A percentile compares a stretch with the other conserved stretches of the same genome.
phyloP scores from a whole-genome alignment of 1,284 basidiomycete species.

The Rhizopogon hawkerae region DNA sequence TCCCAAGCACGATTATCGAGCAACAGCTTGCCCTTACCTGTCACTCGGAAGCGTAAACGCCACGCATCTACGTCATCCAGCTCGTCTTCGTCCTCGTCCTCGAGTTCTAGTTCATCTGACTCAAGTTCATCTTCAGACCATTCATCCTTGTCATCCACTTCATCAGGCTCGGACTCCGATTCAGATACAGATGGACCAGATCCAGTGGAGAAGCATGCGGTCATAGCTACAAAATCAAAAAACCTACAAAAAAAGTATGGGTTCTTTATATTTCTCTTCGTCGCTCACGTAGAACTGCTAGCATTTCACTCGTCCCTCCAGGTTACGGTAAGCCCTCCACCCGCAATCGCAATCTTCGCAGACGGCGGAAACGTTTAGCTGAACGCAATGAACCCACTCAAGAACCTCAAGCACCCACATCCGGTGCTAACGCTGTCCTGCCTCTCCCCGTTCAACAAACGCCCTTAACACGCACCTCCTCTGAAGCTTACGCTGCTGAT shows the following conservation, averaged over 20 bases:
- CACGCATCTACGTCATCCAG: slow-evolving; percentile 4
- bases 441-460: neutral
- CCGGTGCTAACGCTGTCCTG: slow-evolving; percentile 30
- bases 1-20: neutral
- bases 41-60: slow-evolving; percentile 23
- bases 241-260: neutral
- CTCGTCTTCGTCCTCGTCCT: slow-evolving; percentile 4
- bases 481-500: neutral
- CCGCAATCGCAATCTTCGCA: slow-evolving; percentile 54
- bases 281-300: neutral
- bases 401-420: slow-evolving; percentile 11
- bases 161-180: slow-evolving; percentile 19
- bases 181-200: slow-evolving; percentile 10
- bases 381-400: slow-evolving; percentile 18
- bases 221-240: slow-evolving; percentile 1
- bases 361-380: slow-evolving; percentile 41
- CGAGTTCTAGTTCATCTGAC: slow-evolving; percentile 3
- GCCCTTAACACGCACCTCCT: neutral
- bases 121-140: slow-evolving; percentile 4
- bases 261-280: neutral
- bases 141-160: slow-evolving; percentile 5
- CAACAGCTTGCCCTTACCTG: neutral
- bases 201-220: neutral
- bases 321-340: slow-evolving; percentile 62
- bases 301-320: slow-evolving; percentile 39